Evolutionary conservation across 2,329 filamentous ascomycete genomes (phyloP).

Genomic region (Phyllosticta citriasiana): DNA sequence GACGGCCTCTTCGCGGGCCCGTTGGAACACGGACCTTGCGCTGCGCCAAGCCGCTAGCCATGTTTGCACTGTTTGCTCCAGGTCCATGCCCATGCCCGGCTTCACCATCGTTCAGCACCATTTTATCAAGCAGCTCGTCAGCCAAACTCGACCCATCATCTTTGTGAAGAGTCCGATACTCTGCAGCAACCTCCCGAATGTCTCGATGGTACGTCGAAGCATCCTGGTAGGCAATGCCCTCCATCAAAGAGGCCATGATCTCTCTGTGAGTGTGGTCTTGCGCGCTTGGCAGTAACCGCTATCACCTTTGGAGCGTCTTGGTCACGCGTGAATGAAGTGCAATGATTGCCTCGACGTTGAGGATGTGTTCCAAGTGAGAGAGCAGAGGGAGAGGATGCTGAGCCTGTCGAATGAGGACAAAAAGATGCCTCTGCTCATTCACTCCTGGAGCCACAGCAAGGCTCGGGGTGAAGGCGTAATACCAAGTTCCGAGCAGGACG

Average conservation of each 20-base stretch:
- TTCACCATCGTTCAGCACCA: conserved; percentile 1
- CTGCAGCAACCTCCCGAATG: conserved; percentile 1
- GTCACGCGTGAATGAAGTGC: too few species aligned
- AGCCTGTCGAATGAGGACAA: too few species aligned
- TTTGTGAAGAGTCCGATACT: not conserved
- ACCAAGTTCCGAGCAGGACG: too few species aligned
- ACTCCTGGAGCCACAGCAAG: too few species aligned
- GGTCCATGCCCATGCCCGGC: not conserved
- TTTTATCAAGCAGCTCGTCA: not conserved
- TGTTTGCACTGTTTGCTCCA: conserved; percentile 1
- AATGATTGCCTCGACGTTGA: too few species aligned
- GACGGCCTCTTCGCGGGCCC: not conserved
- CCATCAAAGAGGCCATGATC: conserved; percentile 1
- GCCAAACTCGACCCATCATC: not conserved
- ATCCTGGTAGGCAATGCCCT: conserved; percentile 7
- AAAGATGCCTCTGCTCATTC: too few species aligned
- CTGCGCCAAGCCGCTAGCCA: not conserved
- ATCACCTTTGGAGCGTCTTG: too few species aligned
- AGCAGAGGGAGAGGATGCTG: too few species aligned
- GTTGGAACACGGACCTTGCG: conserved; percentile 3
- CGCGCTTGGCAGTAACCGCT: too few species aligned
- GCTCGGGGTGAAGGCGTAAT: too few species aligned
- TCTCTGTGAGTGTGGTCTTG: not conserved
- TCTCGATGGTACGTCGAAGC: conserved; percentile 8
- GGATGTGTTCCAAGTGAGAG: too few species aligned